Evolutionary conservation across 2,329 filamentous ascomycete genomes (phyloP), one percentile per base, ranked within the genome.

Genomic region (Coleophoma cylindrospora): DNA sequence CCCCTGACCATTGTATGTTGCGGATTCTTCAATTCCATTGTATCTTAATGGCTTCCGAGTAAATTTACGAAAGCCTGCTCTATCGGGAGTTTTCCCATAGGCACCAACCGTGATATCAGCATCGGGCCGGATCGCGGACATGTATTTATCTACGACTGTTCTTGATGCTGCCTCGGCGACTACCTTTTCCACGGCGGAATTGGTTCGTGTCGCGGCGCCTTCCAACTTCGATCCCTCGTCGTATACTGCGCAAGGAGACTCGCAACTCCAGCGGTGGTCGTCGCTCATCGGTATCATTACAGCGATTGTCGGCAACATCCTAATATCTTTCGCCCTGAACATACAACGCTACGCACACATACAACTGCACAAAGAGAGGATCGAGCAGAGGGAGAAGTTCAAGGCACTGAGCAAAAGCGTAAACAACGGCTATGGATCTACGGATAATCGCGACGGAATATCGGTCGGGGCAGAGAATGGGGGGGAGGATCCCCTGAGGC

Each of bases 341-440:
- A 92, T 95, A 45, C 94, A 99, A 70, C 84, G 94, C 57, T 97
- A 97, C 66, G 92, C 94, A 34, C 94, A 99, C 65, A 89, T 94
- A 50, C 81, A 86, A 50, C 78, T 99, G 54, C 83, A 89, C 54
- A 79, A 84, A 59, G 84, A 91, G 66, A 82, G 79, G 58, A 75
- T 79, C 43, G 77, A 80, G 54, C 72, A 77, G 43, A 77, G 79
- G 47, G 74, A 77, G 53, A 76, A 74, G 43, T 75, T 78, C 40
- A 78, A 73, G 56, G 72, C 76, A 46, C 74, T 77, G n/a, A 8
- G 68, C 67, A 55, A 66, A 19, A 48, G 47, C 36, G 56, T 61
- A 2, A 54, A 57, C 5, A 43, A 61, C 17, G 59, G 57, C 3
- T 79, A 80, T 62, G 77, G 75, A 3, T 70, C 74, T 13, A 50